A percentile compares a stretch with the other conserved stretches of the same genome.
Evolutionary conservation across 345 rosid genomes (phyloP).

Genomic region (Sapria himalayana): DNA sequence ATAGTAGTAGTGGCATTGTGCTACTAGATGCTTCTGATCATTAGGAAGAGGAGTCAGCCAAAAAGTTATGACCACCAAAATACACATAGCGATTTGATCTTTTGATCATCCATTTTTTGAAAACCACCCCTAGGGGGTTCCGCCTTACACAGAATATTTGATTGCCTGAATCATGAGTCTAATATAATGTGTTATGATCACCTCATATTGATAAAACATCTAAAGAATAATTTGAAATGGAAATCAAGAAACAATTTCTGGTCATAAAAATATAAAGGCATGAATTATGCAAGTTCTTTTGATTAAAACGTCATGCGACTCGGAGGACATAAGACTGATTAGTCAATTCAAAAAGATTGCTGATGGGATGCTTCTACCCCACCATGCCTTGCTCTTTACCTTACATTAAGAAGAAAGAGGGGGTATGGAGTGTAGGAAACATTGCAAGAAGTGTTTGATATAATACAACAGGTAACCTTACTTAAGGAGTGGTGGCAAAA

Average conservation of each 20-base stretch:
- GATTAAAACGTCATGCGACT: neutral
- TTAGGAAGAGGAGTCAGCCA: too few relatives aligned
- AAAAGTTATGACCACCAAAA: neutral
- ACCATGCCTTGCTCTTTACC: conserved; percentile 3
- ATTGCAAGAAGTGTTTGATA: too few relatives aligned
- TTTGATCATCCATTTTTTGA: neutral
- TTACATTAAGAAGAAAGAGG: conserved; percentile 2
- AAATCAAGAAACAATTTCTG: neutral
- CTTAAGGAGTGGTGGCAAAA: conserved; percentile 2
- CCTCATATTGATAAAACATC: conserved; percentile 2
- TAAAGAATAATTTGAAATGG: neutral
- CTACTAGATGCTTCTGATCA: too few relatives aligned
- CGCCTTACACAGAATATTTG: neutral
- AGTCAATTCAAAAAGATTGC: neutral
- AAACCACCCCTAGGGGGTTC: neutral
- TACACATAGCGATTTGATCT: neutral
- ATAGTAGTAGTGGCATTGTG: too few relatives aligned
- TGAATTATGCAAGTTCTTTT: neutral
- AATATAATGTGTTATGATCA: neutral
- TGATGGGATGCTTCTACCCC: neutral
- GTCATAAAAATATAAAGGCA: neutral
- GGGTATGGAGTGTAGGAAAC: too few relatives aligned
- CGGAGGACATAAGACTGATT: neutral
- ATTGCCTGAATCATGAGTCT: conserved; percentile 1
- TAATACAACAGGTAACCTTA: too few relatives aligned